These are phyloP conservation scores for Arthrinium phaeospermum DNA, from an alignment of 2,329 filamentous ascomycete species.

Conservation along the genomic window DNA sequence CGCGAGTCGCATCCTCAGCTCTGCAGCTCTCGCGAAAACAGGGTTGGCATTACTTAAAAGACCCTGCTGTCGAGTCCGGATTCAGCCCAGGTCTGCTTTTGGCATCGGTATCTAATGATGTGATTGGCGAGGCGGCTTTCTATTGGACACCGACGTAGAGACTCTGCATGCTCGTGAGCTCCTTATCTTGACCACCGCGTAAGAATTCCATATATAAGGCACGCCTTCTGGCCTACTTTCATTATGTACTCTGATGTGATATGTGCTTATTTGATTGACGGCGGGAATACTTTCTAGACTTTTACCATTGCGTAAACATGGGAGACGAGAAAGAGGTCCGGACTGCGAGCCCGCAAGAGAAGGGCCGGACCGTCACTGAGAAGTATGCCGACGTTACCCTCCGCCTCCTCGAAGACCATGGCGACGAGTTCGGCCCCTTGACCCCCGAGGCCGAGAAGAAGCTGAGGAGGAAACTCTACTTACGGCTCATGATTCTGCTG, in stretches of 20 bases:
- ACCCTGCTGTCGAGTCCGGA: neutral
- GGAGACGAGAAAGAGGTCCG: neutral
- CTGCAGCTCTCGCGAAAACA: neutral
- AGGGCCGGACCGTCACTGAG: constrained; percentile 2
- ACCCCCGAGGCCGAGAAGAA: constrained; percentile 40
- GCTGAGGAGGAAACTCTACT: constrained; percentile 41
- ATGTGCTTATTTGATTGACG: too few relatives aligned
- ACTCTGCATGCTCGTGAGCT: neutral
- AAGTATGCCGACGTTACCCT: constrained; percentile 45
- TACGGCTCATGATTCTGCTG: constrained; percentile 39
- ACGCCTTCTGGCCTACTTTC: neutral
- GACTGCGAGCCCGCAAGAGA: neutral
- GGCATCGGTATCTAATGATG: neutral
- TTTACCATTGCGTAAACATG: neutral
- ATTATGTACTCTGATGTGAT: neutral
- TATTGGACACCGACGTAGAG: neutral
- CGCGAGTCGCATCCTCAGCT: neutral
- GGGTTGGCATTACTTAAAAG: neutral
- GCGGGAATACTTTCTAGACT: too few relatives aligned
- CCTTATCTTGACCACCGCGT: neutral
- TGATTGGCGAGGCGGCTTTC: neutral
- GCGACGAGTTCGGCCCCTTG: constrained; percentile 37
- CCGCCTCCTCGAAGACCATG: constrained; percentile 42
- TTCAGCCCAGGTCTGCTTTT: neutral
- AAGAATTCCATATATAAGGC: neutral